Evolutionary conservation across 257 asterid genomes (phyloP), one percentile per base, ranked within the genome.

Genomic region (Solanum raphanifolium): DNA sequence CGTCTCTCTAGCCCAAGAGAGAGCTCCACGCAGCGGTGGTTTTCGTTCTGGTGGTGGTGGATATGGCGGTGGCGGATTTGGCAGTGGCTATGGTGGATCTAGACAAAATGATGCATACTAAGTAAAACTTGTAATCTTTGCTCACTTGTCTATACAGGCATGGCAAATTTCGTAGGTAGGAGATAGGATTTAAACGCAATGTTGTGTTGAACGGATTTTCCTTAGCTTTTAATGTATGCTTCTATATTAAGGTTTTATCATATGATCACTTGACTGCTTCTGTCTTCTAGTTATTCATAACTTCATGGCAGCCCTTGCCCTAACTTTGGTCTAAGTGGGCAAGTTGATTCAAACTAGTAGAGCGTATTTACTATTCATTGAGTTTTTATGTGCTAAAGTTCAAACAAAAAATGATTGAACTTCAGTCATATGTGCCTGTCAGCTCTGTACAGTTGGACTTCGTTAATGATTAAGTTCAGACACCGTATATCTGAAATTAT

Each of bases 1-100:
- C 3, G 98, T 95, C 38, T 93, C 94, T 68, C 39, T 20, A 9
- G 98, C 98, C 2, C 90, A 91, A 48, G 98, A 96, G 72, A 92
- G 94, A 87, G 75, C 94, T 20, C 95, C 98, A 29, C 93, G 96
- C 83, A 87, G 87, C 4, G 62, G 88, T 38, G 85, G 75, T 13
- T 83, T 34, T 21, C 88, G 86, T 7, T 89, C 91, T 20, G 92
- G 94, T 18, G 87, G 21, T 35, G 87, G 90, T 20, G 92, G 87
- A 32, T 84, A 86, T 66, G 92, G 94, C 9, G 87, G 25, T 52
- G 87, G 90, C 13, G 92, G 87, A 32, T 85, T 83, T 68, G 92
- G 94, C 11, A 76, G 27, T 41, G 90, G 89, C 11, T 89, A 9
- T 86, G 91, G 92, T 65, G 82, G 71, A 20, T 32, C 89, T 7